These are phyloP conservation scores for Cryptosporidium meleagridis DNA, from an alignment of 169 alveolate species.

Conservation along the genomic window DNA sequence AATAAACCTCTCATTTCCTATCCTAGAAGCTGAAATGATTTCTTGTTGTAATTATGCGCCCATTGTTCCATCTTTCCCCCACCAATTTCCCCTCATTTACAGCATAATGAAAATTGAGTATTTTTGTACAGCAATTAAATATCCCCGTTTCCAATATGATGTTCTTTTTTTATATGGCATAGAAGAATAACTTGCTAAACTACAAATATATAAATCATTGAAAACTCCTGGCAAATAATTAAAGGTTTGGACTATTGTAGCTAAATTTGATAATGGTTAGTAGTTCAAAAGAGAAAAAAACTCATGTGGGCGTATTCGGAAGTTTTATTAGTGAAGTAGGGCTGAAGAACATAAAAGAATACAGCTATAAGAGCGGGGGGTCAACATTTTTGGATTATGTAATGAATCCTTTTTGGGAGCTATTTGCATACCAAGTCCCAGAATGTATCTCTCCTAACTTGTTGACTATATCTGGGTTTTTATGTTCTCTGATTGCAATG, in stretches of 20 bases:
- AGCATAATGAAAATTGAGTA: neutral
- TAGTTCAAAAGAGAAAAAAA: neutral
- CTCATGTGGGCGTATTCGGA: constrained; percentile 45
- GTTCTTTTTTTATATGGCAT: neutral
- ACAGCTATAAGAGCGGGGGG: constrained; percentile 52
- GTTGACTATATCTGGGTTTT: constrained; percentile 41
- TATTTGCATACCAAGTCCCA: constrained; percentile 7
- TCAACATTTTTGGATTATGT: constrained; percentile 20
- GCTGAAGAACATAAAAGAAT: constrained; percentile 9
- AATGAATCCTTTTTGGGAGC: constrained; percentile 72
- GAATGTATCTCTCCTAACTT: constrained; percentile 51
- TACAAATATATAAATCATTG: neutral
- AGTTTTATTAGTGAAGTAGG: constrained; percentile 30
- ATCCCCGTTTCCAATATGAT: neutral
- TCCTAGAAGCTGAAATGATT: neutral
- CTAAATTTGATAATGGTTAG: neutral
- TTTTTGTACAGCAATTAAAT: neutral
- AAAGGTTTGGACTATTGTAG: neutral
- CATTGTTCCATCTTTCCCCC: constrained; percentile 5
- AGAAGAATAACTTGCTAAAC: neutral
- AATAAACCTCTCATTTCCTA: constrained; percentile 12
- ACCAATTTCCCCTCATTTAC: constrained; percentile 12
- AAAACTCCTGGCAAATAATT: neutral
- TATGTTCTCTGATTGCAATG: constrained; percentile 45
- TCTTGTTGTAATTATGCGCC: neutral